phyloP scores from a whole-genome alignment of 106 monocot genomes.

The Allium fistulosum region DNA sequence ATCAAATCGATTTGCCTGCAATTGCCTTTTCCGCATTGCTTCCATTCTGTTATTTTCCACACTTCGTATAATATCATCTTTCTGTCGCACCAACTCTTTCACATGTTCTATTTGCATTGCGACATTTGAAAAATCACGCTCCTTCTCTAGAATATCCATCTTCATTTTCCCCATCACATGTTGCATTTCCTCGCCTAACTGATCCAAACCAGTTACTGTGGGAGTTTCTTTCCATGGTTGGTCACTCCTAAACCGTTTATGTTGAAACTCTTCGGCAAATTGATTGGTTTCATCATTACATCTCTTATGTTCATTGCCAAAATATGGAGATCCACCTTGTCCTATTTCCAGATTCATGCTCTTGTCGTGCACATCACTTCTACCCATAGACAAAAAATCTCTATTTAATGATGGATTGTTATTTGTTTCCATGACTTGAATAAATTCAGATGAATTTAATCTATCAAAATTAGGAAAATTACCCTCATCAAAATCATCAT shows the following conservation, averaged over 20 bases:
- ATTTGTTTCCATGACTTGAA: constrained; percentile 48
- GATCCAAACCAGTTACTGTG: constrained; percentile 9
- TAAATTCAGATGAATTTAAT: constrained; percentile 52
- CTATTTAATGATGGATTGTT: constrained; percentile 29
- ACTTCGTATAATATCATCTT: constrained; percentile 50
- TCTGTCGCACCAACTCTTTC: constrained; percentile 37
- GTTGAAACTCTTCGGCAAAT: constrained; percentile 5
- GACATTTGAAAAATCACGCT: constrained; percentile 30
- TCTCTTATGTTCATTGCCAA: constrained; percentile 36
- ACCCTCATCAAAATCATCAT: constrained; percentile 1
- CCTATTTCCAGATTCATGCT: constrained; percentile 7
- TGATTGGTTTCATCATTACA: constrained; percentile 16
- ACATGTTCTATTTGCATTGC: constrained; percentile 47
- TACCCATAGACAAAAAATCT: constrained; percentile 28
- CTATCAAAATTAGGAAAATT: constrained; percentile 50
- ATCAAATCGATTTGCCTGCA: constrained; percentile 37
- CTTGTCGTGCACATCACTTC: constrained; percentile 17
- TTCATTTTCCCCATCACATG: constrained; percentile 25
- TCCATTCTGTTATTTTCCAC: constrained; percentile 49
- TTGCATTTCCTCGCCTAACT: constrained; percentile 23
- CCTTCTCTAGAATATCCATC: constrained; percentile 36
- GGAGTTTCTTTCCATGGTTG: constrained; percentile 8
- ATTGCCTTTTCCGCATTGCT: constrained; percentile 41
- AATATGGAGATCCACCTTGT: constrained; percentile 11
- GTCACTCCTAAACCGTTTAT: constrained; percentile 25